Evolutionary conservation across 305 asterid genomes (phyloP).

Genomic region (Plantago coronopus): DNA sequence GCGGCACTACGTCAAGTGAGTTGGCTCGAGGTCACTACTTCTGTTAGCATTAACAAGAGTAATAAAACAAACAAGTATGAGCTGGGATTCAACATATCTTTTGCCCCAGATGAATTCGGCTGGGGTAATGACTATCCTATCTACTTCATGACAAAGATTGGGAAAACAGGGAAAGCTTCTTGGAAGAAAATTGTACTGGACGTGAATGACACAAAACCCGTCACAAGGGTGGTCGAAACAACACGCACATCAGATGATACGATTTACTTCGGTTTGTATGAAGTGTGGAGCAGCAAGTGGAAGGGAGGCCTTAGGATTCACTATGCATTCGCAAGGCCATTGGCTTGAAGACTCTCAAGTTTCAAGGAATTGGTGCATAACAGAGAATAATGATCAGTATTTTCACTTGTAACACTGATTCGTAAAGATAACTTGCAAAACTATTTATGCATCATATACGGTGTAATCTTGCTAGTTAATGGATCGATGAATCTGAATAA

Average conservation of each 20-base stretch:
- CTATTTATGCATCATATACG: too few species aligned
- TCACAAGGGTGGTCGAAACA: too few species aligned
- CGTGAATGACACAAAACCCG: too few species aligned
- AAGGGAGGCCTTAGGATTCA: slow-evolving; percentile 4
- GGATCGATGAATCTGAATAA: too few species aligned
- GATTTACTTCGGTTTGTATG: neutral
- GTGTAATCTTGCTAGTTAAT: too few species aligned
- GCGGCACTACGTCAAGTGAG: neutral
- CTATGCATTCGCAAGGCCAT: neutral
- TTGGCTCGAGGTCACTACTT: slow-evolving; percentile 6
- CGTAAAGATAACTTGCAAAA: too few species aligned
- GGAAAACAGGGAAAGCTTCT: neutral
- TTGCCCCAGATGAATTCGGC: neutral
- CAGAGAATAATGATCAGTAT: too few species aligned
- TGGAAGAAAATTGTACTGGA: neutral
- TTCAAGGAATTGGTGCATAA: too few species aligned
- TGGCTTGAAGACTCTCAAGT: too few species aligned
- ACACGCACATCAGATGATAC: too few species aligned
- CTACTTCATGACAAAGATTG: slow-evolving; percentile 1
- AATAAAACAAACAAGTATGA: neutral
- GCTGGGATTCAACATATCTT: slow-evolving; percentile 2
- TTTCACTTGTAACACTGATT: too few species aligned
- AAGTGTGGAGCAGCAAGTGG: slow-evolving; percentile 8
- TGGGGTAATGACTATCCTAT: slow-evolving; percentile 1
- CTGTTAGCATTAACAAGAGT: neutral